Percentiles rank a stretch among this genome's conserved stretches.
Evolutionary conservation across 129 eudicot species (phyloP).

Genomic region (Apium graveolens): DNA sequence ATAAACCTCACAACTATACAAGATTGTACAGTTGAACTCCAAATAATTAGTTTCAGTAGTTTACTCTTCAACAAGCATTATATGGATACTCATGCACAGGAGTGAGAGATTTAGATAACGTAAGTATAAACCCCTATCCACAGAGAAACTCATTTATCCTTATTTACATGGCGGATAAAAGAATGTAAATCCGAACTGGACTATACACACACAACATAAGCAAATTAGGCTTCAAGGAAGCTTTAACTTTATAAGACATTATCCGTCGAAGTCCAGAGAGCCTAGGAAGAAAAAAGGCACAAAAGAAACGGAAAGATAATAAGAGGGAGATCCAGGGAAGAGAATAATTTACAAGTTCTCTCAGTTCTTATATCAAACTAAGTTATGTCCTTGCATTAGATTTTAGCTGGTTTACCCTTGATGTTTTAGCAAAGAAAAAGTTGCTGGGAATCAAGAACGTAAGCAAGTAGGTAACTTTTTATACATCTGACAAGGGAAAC

Average conservation of each 20-base stretch:
- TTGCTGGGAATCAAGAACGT: neutral
- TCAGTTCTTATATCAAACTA: neutral
- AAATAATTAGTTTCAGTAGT: neutral
- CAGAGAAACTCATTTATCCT: neutral
- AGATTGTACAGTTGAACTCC: neutral
- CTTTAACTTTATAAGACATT: neutral
- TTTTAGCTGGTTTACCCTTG: neutral
- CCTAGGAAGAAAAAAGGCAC: neutral
- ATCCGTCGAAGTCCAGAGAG: neutral
- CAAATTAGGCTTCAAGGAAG: neutral
- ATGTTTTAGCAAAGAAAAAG: neutral
- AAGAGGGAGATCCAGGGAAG: neutral
- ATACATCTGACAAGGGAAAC: neutral
- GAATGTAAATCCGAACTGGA: neutral
- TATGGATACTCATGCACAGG: neutral
- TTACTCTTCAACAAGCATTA: neutral
- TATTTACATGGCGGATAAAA: neutral
- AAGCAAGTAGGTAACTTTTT: neutral
- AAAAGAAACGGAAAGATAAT: neutral
- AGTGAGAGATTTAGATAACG: neutral
- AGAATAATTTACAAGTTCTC: neutral
- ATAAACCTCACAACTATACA: neutral
- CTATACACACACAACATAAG: neutral
- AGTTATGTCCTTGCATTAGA: neutral
- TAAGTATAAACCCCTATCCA: neutral